Conservation (phyloP, 371 early-diverging fungal species). For the Neoconidiobolus thromboides region DNA sequence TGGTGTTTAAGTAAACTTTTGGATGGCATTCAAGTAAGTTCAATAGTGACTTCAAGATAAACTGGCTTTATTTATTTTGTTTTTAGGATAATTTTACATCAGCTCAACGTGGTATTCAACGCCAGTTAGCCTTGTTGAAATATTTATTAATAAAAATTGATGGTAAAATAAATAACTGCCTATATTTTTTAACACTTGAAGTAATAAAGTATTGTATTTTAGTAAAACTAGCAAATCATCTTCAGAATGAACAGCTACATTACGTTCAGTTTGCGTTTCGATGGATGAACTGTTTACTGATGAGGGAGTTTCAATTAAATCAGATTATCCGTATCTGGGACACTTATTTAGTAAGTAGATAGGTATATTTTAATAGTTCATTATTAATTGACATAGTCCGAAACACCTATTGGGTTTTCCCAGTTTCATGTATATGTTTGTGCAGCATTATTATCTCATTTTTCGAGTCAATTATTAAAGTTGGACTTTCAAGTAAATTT, state of each 20-base stretch:
- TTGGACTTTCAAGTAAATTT: conserved; percentile 65
- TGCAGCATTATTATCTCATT: conserved; percentile 87
- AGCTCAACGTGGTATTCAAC: conserved; percentile 89
- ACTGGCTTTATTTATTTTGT: too few species aligned
- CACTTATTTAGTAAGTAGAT: conserved; percentile 55
- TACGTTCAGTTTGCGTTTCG: conserved; percentile 97
- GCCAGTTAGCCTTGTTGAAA: conserved; percentile 68
- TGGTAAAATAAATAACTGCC: conserved; percentile 19
- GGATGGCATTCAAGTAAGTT: conserved; percentile 67
- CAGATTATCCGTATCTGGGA: conserved; percentile 96
- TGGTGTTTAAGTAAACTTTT: conserved; percentile 90
- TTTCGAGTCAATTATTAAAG: conserved; percentile 61
- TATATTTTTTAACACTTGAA: not conserved
- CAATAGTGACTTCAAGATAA: too few species aligned
- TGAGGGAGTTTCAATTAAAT: conserved; percentile 80
- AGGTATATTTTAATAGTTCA: not conserved
- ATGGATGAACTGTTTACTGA: conserved; percentile 98
- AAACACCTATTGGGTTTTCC: conserved; percentile 76
- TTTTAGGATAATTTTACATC: conserved; percentile 59
- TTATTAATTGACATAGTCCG: conserved; percentile 26
- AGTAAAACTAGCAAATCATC: conserved; percentile 61
- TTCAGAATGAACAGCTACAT: conserved; percentile 73
- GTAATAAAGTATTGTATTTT: not conserved
- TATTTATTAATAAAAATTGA: conserved; percentile 85
- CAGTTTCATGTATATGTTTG: conserved; percentile 95